These are phyloP conservation scores for Candida verbasci DNA, from an alignment of 805 yeast species.

Conservation along the genomic window DNA sequence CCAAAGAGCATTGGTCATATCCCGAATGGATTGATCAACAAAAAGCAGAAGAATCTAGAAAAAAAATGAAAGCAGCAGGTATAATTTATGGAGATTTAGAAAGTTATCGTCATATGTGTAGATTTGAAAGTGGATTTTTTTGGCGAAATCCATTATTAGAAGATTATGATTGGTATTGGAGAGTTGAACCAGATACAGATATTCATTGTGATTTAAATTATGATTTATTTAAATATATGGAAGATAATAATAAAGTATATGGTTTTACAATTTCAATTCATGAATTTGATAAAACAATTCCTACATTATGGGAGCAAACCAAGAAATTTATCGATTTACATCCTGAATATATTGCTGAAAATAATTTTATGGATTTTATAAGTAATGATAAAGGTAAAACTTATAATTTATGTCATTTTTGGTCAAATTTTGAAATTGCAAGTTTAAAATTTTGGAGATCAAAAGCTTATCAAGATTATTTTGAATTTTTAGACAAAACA, in stretches of 20 bases:
- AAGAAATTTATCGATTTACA: conserved; percentile 56
- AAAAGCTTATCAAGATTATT: conserved; percentile 65
- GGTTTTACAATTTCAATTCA: conserved; percentile 82
- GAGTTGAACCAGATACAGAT: conserved; percentile 85
- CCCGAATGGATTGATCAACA: conserved; percentile 79
- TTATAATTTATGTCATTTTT: conserved; percentile 82
- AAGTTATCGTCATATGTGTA: conserved; percentile 88
- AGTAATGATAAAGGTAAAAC: conserved; percentile 66
- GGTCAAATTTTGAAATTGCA: conserved; percentile 89
- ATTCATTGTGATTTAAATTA: conserved; percentile 79
- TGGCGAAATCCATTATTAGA: conserved; percentile 69
- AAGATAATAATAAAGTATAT: conserved; percentile 71
- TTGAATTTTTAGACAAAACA: conserved; percentile 66
- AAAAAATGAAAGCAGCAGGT: conserved; percentile 65
- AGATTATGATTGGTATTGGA: conserved; percentile 90
- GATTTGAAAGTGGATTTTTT: conserved; percentile 88
- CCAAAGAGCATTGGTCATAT: conserved; percentile 82
- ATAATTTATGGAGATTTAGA: conserved; percentile 73
- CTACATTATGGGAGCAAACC: conserved; percentile 76
- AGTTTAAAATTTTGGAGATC: conserved; percentile 66
- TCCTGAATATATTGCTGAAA: conserved; percentile 49
- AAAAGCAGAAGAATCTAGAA: conserved; percentile 62
- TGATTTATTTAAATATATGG: conserved; percentile 82
- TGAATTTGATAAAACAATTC: conserved; percentile 82
- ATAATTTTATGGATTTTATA: conserved; percentile 67